A percentile compares a stretch with the other conserved stretches of the same genome.
Conservation (phyloP, 2,329 filamentous ascomycete species). For the Botrytis aclada region DNA sequence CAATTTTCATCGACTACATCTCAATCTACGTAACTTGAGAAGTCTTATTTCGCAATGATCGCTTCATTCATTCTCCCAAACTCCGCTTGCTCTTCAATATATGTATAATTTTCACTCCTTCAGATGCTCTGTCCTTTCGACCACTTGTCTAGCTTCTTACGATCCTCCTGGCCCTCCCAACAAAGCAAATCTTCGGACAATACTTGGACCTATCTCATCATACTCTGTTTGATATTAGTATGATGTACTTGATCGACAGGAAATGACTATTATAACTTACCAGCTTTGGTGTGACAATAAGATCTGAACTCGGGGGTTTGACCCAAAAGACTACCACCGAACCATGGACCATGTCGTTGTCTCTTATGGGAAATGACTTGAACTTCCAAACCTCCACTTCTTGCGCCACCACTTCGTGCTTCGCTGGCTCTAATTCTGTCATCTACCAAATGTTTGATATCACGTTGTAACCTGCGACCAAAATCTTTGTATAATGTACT, state of each 20-base stretch:
- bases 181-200: conserved; percentile 90
- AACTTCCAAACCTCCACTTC: conserved; percentile 90
- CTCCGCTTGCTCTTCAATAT: conserved; percentile 16
- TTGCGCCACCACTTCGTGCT: conserved; percentile 80
- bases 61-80: conserved; percentile 8
- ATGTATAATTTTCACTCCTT: conserved; percentile 12
- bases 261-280: conserved; percentile 24
- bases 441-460: conserved; percentile 95
- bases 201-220: conserved; percentile 93
- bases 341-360: conserved; percentile 97
- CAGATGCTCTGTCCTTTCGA: conserved; percentile 5
- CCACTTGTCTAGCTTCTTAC: conserved; percentile 38
- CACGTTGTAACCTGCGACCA: conserved; percentile 88
- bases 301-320: conserved; percentile 98
- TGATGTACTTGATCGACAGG: too few relatives aligned
- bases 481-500: conserved; percentile 99
- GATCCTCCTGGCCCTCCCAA: conserved; percentile 87
- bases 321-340: conserved; percentile 91
- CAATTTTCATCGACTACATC: conserved; percentile 11
- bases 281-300: conserved; percentile 91
- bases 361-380: conserved; percentile 97
- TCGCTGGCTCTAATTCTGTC: conserved; percentile 90
- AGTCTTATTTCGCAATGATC: conserved; percentile 4
- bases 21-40: conserved; percentile 2
- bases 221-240: conserved; percentile 46